Conservation (phyloP, 306 rosid genomes). For the Sicyos baderoa region DNA sequence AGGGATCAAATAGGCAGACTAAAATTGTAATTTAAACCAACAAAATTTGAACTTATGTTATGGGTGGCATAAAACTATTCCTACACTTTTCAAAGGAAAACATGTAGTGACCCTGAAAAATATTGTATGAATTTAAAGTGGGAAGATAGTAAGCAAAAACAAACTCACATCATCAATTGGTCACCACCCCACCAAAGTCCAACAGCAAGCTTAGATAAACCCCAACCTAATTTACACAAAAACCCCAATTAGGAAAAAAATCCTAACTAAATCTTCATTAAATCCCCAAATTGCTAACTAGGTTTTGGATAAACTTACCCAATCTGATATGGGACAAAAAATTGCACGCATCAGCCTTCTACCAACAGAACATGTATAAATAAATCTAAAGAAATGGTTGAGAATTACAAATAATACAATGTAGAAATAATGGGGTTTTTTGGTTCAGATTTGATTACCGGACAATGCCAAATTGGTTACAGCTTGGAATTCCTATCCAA, state of each 20-base stretch:
- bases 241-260: background rate
- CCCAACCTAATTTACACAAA: conserved; percentile 12
- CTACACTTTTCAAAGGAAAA: conserved; percentile 4
- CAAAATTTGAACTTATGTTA: background rate
- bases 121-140: background rate
- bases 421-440: conserved; percentile 8
- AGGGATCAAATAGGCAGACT: too few species aligned
- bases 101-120: background rate
- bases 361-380: background rate
- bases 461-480: conserved; percentile 15
- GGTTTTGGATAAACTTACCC: background rate
- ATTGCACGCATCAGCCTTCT: background rate
- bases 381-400: background rate
- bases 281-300: background rate
- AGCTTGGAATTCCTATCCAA: conserved; percentile 20
- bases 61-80: conserved; percentile 9
- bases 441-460: conserved; percentile 15
- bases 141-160: background rate
- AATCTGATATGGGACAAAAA: background rate
- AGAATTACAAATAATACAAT: background rate
- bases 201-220: background rate
- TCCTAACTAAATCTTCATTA: background rate
- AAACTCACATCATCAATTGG: conserved; percentile 10
- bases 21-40: too few species aligned
- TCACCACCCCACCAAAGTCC: conserved; percentile 13